Conservation (phyloP, 2,329 filamentous ascomycete species). For the Talaromyces sp. region DNA sequence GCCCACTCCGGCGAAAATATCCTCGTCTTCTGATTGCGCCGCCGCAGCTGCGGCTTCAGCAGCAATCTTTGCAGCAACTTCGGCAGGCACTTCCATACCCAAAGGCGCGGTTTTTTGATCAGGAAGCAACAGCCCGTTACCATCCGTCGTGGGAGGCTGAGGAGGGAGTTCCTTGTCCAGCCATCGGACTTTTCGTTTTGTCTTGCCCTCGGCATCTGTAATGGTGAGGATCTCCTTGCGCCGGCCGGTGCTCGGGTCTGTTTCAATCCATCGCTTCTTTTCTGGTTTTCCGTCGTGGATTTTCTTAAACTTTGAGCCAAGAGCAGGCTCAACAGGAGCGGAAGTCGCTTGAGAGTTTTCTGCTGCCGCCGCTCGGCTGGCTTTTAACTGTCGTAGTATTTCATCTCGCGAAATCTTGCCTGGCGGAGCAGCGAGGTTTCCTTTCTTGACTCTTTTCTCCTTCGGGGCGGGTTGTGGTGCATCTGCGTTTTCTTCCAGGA, state of each 20-base stretch:
- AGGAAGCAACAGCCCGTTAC: constrained; percentile 33
- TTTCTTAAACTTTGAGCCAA: constrained; percentile 55
- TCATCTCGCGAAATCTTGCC: constrained; percentile 55
- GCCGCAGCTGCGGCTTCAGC: constrained; percentile 14
- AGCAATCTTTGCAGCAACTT: constrained; percentile 32
- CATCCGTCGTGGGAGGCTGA: constrained; percentile 10
- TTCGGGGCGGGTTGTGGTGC: constrained; percentile 26
- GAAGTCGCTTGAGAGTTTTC: constrained; percentile 33
- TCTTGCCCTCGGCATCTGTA: constrained; percentile 56
- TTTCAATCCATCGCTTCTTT: constrained; percentile 51
- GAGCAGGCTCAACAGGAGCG: constrained; percentile 35
- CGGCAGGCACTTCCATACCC: constrained; percentile 47
- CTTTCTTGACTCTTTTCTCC: constrained; percentile 48
- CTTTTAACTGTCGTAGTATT: constrained; percentile 56
- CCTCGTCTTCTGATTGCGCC: constrained; percentile 49
- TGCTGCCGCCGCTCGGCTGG: constrained; percentile 43
- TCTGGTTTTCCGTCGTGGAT: constrained; percentile 44
- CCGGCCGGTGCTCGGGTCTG: constrained; percentile 46
- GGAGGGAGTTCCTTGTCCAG: constrained; percentile 30
- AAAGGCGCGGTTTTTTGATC: constrained; percentile 45
- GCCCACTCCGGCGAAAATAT: constrained; percentile 60
- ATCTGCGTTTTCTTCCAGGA: constrained; percentile 35
- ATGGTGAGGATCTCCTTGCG: constrained; percentile 55
- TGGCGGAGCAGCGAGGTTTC: constrained; percentile 43
- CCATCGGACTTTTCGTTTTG: constrained; percentile 59